phyloP scores from a whole-genome alignment of 129 eudicot species.

The Cynara cardunculus region DNA sequence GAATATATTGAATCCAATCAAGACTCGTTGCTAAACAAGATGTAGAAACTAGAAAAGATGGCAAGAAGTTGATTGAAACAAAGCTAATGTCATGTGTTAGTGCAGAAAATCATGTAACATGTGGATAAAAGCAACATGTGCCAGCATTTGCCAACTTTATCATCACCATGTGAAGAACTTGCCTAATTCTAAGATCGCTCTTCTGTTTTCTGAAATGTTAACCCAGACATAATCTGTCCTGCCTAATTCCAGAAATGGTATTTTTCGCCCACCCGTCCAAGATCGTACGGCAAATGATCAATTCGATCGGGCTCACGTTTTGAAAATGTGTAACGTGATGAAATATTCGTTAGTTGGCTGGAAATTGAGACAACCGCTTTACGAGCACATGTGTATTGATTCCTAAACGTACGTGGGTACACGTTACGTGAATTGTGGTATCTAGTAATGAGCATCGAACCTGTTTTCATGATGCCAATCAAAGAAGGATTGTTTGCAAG shows the following conservation, averaged over 20 bases:
- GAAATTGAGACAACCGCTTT: not conserved
- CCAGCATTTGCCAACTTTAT: conserved; percentile 26
- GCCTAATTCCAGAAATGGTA: conserved; percentile 30
- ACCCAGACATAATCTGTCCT: conserved; percentile 12
- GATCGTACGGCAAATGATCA: conserved; percentile 14
- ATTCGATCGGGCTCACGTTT: conserved; percentile 5
- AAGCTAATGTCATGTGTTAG: conserved; percentile 7
- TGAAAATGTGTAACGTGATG: not conserved
- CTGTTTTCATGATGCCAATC: conserved; percentile 8
- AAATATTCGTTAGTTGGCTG: not conserved
- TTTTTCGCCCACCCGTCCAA: not conserved
- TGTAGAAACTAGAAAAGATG: not conserved
- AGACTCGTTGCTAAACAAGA: not conserved
- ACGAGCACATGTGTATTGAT: not conserved
- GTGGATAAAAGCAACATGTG: conserved; percentile 27
- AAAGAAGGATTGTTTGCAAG: conserved; percentile 17
- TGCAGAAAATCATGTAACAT: conserved; percentile 20
- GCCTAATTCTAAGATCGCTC: conserved; percentile 23
- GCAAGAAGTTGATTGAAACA: not conserved
- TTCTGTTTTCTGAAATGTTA: conserved; percentile 2
- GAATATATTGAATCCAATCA: not conserved
- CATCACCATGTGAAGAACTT: conserved; percentile 20
- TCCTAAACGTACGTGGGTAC: not conserved
- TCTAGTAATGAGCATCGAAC: conserved; percentile 10
- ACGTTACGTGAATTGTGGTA: not conserved